Evolutionary conservation across 148 eudicot genomes (phyloP).

Genomic region (Salicornia ramosissima): DNA sequence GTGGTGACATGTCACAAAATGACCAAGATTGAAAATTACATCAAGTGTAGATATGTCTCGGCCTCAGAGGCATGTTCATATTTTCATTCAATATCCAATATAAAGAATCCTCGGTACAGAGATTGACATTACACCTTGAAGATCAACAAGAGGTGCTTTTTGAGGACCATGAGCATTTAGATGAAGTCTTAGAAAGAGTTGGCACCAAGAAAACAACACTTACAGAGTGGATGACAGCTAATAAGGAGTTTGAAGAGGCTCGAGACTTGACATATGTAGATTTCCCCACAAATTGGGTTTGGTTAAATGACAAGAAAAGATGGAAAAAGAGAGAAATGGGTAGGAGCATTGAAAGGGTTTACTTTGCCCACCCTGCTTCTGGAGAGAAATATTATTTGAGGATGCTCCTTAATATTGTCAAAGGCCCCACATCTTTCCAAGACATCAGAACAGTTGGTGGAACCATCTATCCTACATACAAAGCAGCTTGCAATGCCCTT

Average conservation of each 20-base stretch:
- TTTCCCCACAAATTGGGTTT: constrained; percentile 14
- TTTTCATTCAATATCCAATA: background rate
- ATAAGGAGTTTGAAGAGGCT: background rate
- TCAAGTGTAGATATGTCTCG: constrained; percentile 6
- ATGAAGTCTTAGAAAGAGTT: background rate
- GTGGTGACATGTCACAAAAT: background rate
- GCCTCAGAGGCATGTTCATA: constrained; percentile 8
- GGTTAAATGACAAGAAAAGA: background rate
- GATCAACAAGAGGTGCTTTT: background rate
- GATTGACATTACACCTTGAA: background rate
- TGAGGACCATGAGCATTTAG: background rate
- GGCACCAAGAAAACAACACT: background rate
- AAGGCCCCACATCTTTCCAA: background rate
- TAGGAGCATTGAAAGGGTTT: background rate
- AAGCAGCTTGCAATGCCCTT: background rate
- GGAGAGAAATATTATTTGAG: constrained; percentile 5
- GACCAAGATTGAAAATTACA: background rate
- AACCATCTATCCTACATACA: background rate
- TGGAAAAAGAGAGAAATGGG: background rate
- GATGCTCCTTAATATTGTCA: constrained; percentile 3
- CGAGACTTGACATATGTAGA: constrained; percentile 2
- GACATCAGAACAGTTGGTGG: constrained; percentile 1
- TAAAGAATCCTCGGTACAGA: background rate
- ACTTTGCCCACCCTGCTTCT: background rate
- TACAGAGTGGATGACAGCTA: background rate